Conservation (phyloP, 2,329 filamentous ascomycete species). For the Fusarium agapanthi region DNA sequence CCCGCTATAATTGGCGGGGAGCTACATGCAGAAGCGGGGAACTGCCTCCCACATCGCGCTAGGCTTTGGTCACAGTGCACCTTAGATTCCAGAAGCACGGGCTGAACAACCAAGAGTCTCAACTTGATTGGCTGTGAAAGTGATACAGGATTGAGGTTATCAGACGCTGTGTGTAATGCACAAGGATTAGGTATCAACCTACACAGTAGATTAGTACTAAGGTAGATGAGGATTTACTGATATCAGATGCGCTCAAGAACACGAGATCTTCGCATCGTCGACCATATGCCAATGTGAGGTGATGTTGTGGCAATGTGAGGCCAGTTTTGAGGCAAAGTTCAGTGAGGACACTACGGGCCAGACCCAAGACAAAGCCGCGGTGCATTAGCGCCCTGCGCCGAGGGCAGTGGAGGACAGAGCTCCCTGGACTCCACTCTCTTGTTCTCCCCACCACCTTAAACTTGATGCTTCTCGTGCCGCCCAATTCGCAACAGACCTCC, state of each 20-base stretch:
- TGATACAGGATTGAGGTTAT: neutral
- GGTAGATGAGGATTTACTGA: neutral
- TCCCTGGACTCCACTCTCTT: conserved; percentile 1
- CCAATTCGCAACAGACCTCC: conserved; percentile 8
- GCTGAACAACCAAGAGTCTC: neutral
- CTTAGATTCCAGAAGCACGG: neutral
- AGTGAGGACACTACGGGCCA: conserved; percentile 23
- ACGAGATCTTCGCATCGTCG: neutral
- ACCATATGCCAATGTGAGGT: neutral
- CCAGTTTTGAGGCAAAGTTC: conserved; percentile 27
- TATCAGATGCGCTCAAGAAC: neutral
- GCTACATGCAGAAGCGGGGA: conserved; percentile 30
- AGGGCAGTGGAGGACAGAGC: conserved; percentile 1
- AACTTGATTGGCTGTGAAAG: neutral
- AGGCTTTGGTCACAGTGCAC: conserved; percentile 21
- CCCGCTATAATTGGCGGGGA: conserved; percentile 24
- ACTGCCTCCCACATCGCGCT: conserved; percentile 26
- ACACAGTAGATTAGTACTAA: neutral
- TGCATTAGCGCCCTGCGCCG: conserved; percentile 38
- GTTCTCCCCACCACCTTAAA: conserved; percentile 15
- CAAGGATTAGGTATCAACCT: neutral
- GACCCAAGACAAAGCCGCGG: conserved; percentile 31
- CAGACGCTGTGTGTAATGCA: neutral
- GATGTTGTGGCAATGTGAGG: conserved; percentile 15
- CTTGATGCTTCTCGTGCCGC: neutral